Base-by-base conservation (phyloP, 148 eudicot species). In the Amaranthus hypochondriacus region DNA sequence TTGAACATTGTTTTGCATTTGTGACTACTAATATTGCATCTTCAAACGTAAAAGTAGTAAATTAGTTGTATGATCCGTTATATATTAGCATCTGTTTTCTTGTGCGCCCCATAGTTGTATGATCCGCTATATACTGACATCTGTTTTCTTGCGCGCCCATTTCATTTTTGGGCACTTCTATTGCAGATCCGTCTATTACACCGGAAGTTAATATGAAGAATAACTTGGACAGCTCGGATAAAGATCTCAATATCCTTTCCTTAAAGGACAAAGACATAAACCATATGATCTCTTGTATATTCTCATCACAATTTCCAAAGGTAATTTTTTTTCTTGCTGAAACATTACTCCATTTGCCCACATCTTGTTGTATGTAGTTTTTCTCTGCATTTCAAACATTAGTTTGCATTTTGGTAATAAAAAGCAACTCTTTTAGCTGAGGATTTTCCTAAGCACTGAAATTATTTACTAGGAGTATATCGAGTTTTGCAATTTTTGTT, bases 171-270 rank as follows among this genome's bases (percentile, higher is more conserved):
- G 15, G 50, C n/a, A 52, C 0, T 78, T n/a, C 44, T 70, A 39
- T 68, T 71, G 77, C 72, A 94, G 98, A 91, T 80, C 98, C 98
- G 59, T 71, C 87, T 66, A 83, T 86, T 62, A 49, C 83, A 48
- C 77, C 78, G 5, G 80, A 71, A 62, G 73, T 48, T 56, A 82
- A 80, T 60, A 78, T 69, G 58, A 79, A 73, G 71, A 77, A 64
- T 28, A 55, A 74, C 9, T 58, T 28, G 14, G 73, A 66, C 43
- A 77, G 66, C 69, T 59, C 59, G 53, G 79, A 84, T 75, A 70
- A 82, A 12, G 78, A 70, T 42, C 75, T 54, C 67, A 66, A 56
- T 56, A 75, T 57, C 18, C 52, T 70, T 50, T 71, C 66, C 62
- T 62, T 71, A 12, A 89, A 88, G 65, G 84, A 82, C 64, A 83